Evolutionary conservation across 2,329 filamentous ascomycete genomes (phyloP).

Genomic region (Neocatenulostroma microsporum): DNA sequence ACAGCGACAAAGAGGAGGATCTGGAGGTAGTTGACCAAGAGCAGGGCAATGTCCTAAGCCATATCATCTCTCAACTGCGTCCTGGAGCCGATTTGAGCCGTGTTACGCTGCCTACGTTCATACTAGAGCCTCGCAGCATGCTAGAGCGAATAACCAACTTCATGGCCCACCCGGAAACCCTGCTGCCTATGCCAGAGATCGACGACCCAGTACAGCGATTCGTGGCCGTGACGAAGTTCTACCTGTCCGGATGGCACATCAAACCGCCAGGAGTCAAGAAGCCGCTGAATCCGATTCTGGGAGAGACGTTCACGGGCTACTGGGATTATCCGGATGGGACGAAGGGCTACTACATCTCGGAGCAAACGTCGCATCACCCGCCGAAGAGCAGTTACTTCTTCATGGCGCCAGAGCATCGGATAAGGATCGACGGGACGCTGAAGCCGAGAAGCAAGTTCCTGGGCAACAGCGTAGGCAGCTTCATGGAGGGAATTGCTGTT

Average conservation of each 20-base stretch:
- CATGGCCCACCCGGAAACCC: conserved; percentile 97
- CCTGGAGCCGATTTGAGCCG: conserved; percentile 91
- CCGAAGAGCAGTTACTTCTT: conserved; percentile 99
- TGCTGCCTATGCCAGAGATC: conserved; percentile 77
- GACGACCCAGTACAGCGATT: conserved; percentile 87
- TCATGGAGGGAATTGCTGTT: conserved; percentile 96
- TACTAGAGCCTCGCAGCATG: conserved; percentile 96
- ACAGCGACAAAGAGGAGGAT: conserved; percentile 37
- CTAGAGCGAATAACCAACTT: conserved; percentile 98
- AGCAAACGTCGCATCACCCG: conserved; percentile 96
- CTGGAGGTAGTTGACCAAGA: conserved; percentile 81
- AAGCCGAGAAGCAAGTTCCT: conserved; percentile 93
- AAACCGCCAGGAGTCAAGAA: conserved; percentile 98
- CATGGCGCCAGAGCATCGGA: conserved; percentile 87
- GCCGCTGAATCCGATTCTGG: conserved; percentile 90
- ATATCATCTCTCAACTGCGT: conserved; percentile 94
- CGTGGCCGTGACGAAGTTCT: conserved; percentile 94
- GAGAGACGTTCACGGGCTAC: conserved; percentile 89
- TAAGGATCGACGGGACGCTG: conserved; percentile 89
- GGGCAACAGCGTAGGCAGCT: conserved; percentile 91
- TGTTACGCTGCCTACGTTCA: conserved; percentile 93
- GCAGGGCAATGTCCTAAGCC: conserved; percentile 91
- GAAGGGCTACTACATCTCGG: conserved; percentile 87
- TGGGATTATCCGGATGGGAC: conserved; percentile 79
- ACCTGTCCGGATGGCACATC: conserved; percentile 97